These are phyloP conservation scores for Casaregolazyma suthepensis DNA, from an alignment of 1,139 yeast species.

Conservation along the genomic window DNA sequence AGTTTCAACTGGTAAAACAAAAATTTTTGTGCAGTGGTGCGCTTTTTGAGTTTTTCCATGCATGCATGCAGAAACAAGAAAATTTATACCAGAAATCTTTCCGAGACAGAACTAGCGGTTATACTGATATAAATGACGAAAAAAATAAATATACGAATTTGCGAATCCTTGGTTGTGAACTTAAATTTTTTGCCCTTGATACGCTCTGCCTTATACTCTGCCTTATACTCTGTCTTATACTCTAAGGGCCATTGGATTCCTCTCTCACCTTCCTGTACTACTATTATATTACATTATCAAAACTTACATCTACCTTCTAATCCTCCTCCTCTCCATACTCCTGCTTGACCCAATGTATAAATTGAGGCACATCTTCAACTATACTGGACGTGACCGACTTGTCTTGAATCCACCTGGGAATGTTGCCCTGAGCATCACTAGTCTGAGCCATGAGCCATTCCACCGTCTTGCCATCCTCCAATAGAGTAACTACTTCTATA, in stretches of 20 bases:
- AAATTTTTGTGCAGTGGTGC: background rate
- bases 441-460: slow-evolving; percentile 62
- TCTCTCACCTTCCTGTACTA: background rate
- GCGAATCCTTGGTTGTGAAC: too few species aligned
- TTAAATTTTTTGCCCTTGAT: too few species aligned
- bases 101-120: background rate
- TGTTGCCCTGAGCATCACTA: slow-evolving; percentile 60
- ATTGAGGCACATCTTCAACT: slow-evolving; percentile 62
- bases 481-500: slow-evolving; percentile 46
- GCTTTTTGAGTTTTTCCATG: background rate
- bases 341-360: slow-evolving; percentile 43
- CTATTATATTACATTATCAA: background rate
- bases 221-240: too few species aligned
- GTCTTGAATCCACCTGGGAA: slow-evolving; percentile 61
- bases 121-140: background rate
- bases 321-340: slow-evolving; percentile 3
- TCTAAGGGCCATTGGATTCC: too few species aligned
- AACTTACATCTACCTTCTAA: background rate
- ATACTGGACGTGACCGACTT: slow-evolving; percentile 51
- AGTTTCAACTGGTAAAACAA: slow-evolving; percentile 31
- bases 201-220: too few species aligned
- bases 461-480: slow-evolving; percentile 37
- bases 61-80: background rate
- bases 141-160: background rate
- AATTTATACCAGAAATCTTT: background rate